Base-by-base conservation (phyloP, 257 asterid genomes). In the Nicotiana knightiana region DNA sequence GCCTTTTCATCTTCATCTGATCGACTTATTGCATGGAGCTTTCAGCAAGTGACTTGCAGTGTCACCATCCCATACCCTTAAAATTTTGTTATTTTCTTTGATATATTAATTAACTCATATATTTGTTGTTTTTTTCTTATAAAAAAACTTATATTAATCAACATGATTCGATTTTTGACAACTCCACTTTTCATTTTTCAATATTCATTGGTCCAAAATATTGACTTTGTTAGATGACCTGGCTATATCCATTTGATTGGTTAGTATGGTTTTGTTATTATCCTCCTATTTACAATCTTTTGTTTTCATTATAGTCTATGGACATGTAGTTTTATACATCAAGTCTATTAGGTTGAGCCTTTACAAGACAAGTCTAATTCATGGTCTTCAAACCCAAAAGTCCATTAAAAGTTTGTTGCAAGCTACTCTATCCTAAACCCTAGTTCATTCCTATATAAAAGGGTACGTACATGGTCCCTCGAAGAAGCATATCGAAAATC, bases 31-130 rank as follows among this genome's bases (percentile, higher is more conserved):
- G 79, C 26, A 73, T 26, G 39, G 62, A 13, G 43, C 79, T 73
- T 73, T 73, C 79, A 73, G 4, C 24, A 73, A 73, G 39, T 48
- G 79, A 73, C 62, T 48, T 73, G 59, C 59, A 70, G 59, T 70
- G 62, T 73, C 39, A 73, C 43, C 48, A 7, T 73, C 62, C 63
- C 62, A 46, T 5, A 24, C 48, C 79, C 62, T 32, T n/a, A 3
- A 5, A 1, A 5, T 43, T 73, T 73, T 48, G 79, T 73, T 48
- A 48, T 24, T 73, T 48, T 73, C 79, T 73, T 48, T 46, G 79
- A 6, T 73, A 73, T 39, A 39, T 39, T 39, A 39, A 39, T 39
- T 7, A 39, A 39, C 46, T 6, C 46, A 39, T 39, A 39, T 39
- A 39, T 39, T 39, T 7, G 10, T 6, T 39, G 48, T 39, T 39